These are phyloP conservation scores for Penicillium aurantiogriseum DNA, from an alignment of 2,329 filamentous ascomycete species.

Conservation along the genomic window DNA sequence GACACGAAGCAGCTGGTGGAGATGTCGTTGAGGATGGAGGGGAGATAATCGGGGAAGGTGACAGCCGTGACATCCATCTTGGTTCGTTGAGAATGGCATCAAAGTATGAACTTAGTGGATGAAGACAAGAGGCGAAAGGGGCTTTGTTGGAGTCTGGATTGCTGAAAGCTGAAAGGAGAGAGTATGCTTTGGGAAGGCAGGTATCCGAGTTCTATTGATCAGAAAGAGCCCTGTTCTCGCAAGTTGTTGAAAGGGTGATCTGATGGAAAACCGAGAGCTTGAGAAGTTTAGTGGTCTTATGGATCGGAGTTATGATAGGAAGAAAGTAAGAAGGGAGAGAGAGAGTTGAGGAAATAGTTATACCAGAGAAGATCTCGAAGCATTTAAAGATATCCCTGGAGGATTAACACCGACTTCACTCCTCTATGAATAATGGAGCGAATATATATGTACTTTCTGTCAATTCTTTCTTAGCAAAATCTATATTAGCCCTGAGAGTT, in stretches of 20 bases:
- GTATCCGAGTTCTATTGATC: not conserved
- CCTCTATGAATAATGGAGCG: not conserved
- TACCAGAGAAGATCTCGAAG: not conserved
- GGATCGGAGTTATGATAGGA: not conserved
- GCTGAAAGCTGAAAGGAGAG: not conserved
- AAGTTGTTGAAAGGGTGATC: not conserved
- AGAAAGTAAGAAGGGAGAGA: not conserved
- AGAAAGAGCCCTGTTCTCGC: not conserved
- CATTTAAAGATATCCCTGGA: not conserved
- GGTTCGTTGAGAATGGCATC: not conserved
- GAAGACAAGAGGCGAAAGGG: not conserved
- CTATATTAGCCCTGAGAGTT: not conserved
- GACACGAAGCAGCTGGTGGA: constrained; percentile 61
- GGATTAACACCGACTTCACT: not conserved
- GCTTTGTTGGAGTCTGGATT: not conserved
- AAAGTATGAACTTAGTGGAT: not conserved
- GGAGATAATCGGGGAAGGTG: constrained; percentile 52
- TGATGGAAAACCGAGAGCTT: not conserved
- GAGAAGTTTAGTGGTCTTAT: not conserved
- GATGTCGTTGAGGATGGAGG: constrained; percentile 58
- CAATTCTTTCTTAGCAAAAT: not conserved
- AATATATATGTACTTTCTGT: not conserved
- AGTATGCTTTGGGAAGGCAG: not conserved
- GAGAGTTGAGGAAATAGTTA: not conserved
- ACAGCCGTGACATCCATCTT: constrained; percentile 57